Base-by-base conservation (phyloP, 106 monocot species). In the Dendrobium huoshanense region DNA sequence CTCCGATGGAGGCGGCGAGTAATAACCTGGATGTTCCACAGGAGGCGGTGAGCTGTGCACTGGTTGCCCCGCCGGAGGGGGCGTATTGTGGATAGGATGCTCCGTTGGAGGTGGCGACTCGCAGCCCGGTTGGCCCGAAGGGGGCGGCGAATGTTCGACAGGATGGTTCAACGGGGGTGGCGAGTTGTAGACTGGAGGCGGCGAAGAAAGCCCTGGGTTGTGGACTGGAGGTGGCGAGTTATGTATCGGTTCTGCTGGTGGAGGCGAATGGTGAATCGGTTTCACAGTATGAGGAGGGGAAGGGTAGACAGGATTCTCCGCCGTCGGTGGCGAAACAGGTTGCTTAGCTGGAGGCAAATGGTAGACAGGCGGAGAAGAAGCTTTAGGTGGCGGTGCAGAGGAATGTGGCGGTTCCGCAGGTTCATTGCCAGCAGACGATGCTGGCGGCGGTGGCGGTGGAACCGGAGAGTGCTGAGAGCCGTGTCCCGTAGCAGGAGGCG, bases 331-430 rank as follows among this genome's bases (percentile, higher is more conserved):
- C 45, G 76, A 13, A 45, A 45, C 45, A 6, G 45, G 45, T 45
- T 45, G 45, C 5, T 9, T 9, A 45, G 45, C 45, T 45, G 24
- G 76, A 6, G n/a, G 15, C 9, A 7, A 29, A 9, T 37, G 77
- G 77, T 17, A 37, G 6, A 27, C 10, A 0, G 47, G 27, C 20
- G 58, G 33, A 27, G 13, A 49, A 1, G 81, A 78, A 3, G 85
- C 45, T 9, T 78, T 78, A 54, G 78, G 85, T 18, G 85, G 82
- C 2, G 86, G 79, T 64, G 64, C 25, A 13, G 75, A 9, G 49
- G 31, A 45, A 43, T 44, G 3, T 33, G 75, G 73, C 11, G 77
- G 56, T 3, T 9, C 20, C 19, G 77, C 67, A 0, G 76, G 75
- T 67, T 44, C 47, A 37, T 47, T 44, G 45, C 31, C 44, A 33